Base-by-base conservation (phyloP, 2,329 filamentous ascomycete species). In the Sphaerulina vaccinii region DNA sequence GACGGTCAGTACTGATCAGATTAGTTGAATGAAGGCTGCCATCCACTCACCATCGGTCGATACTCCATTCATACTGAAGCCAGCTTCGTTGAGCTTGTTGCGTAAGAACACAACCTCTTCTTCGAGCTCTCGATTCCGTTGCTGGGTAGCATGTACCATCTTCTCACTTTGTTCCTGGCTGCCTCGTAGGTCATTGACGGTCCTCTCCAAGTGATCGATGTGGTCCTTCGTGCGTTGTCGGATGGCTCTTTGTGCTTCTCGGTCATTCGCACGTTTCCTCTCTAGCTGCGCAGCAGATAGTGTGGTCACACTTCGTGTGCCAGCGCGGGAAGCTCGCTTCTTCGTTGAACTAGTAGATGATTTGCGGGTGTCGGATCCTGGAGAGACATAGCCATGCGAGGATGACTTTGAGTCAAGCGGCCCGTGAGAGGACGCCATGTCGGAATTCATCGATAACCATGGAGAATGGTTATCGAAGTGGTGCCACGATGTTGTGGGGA, bases 161-260 rank as follows among this genome's bases (percentile, higher is more conserved):
- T 75, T 77, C 52, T 72, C 71, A 53, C 65, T 71, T 49, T 66
- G 67, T 38, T 81, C 76, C 24, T 73, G 70, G 47, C 73, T 74
- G 9, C 73, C 67, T 42, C 71, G 75, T 41, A 82, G 70, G 39
- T 81, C 79, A 37, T 73, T 73, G 40, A 82, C 75, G 51, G 78
- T 76, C 42, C 73, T 69, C 60, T 83, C 79, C n/a, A 83, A 72
- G 22, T 70, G 71, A 56, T 82, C 79, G 54, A 82, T 82, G 63
- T 81, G 79, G 57, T 81, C 78, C 58, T 80, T 82, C 36, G 79
- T 82, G 54, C 80, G 69, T 62, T 81, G 78, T 23, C 80, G 76
- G 58, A 82, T 83, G 42, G 79, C 79, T 58, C 79, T 73, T 63
- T 83, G 80, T 48, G 80, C 79, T 66, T 83, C 80, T 55, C 80